Evolutionary conservation across 139 green algal species (phyloP).

Genomic region (Tetradesmus obliquus): DNA sequence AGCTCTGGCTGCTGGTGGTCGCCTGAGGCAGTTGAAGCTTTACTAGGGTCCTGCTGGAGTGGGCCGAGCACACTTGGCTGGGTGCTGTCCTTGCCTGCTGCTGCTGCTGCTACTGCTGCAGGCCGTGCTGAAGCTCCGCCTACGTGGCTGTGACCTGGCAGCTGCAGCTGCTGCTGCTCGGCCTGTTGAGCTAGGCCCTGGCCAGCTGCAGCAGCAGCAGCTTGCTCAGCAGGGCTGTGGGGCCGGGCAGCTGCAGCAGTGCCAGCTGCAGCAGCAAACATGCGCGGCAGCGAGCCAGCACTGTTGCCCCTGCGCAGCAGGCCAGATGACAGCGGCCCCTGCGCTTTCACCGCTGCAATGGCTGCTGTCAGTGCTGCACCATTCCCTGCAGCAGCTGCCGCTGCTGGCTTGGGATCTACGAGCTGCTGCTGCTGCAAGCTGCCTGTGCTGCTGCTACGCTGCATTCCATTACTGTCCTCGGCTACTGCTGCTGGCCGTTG

Average conservation of each 20-base stretch:
- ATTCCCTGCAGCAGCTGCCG: neutral
- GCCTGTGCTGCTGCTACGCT: neutral
- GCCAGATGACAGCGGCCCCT: neutral
- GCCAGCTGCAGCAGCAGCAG: neutral
- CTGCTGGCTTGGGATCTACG: neutral
- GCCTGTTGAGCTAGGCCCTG: neutral
- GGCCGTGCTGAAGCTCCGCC: neutral
- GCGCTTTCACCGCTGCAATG: neutral
- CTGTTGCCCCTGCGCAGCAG: slow-evolving; percentile 18
- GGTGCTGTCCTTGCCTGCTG: neutral
- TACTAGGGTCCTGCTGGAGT: neutral
- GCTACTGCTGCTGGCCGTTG: neutral
- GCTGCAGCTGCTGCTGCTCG: neutral
- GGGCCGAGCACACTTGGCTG: neutral
- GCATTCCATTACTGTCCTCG: neutral
- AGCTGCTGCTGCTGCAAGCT: neutral
- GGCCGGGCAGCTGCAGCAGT: neutral
- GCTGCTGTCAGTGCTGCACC: neutral
- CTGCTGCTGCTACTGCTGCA: neutral
- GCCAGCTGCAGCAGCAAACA: neutral
- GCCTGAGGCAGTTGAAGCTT: neutral
- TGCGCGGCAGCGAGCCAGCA: neutral
- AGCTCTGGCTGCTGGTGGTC: neutral
- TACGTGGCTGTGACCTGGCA: neutral
- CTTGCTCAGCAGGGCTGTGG: neutral